Evolutionary conservation across 2,329 filamentous ascomycete genomes (phyloP).

Genomic region (Monosporascus sp.): DNA sequence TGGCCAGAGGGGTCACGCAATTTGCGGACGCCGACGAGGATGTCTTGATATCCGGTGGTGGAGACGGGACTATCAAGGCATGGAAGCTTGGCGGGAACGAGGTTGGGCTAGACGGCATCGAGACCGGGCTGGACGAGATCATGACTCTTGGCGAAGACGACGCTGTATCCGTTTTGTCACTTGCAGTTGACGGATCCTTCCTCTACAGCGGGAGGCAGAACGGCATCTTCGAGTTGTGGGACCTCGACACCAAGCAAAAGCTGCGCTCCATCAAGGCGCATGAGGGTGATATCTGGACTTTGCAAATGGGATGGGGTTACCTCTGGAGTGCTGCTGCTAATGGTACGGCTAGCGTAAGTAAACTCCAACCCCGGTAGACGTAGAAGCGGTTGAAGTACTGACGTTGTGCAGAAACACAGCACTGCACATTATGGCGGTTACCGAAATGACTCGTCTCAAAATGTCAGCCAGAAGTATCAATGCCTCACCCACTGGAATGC

Average conservation of each 20-base stretch:
- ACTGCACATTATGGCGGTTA: constrained; percentile 60
- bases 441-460: constrained; percentile 40
- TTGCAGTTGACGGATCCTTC: constrained; percentile 85
- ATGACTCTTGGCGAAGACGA: constrained; percentile 59
- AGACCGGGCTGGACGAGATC: constrained; percentile 64
- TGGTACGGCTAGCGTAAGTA: constrained; percentile 73
- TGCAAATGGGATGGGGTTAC: constrained; percentile 80
- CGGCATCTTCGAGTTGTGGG: constrained; percentile 92
- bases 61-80: constrained; percentile 91
- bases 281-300: constrained; percentile 75
- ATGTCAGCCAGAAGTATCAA: constrained; percentile 75
- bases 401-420: constrained; percentile 52
- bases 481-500: constrained; percentile 74
- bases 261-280: constrained; percentile 81
- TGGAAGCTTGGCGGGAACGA: constrained; percentile 62
- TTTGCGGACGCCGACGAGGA: constrained; percentile 70
- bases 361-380: neutral
- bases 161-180: constrained; percentile 63
- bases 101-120: constrained; percentile 45
- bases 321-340: constrained; percentile 87
- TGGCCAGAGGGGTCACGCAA: constrained; percentile 65
- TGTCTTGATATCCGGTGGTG: constrained; percentile 83
- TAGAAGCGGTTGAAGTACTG: neutral
- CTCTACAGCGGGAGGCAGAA: constrained; percentile 85
- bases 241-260: constrained; percentile 88